Conservation (phyloP, 306 rosid genomes). For the Clitoria ternatea region DNA sequence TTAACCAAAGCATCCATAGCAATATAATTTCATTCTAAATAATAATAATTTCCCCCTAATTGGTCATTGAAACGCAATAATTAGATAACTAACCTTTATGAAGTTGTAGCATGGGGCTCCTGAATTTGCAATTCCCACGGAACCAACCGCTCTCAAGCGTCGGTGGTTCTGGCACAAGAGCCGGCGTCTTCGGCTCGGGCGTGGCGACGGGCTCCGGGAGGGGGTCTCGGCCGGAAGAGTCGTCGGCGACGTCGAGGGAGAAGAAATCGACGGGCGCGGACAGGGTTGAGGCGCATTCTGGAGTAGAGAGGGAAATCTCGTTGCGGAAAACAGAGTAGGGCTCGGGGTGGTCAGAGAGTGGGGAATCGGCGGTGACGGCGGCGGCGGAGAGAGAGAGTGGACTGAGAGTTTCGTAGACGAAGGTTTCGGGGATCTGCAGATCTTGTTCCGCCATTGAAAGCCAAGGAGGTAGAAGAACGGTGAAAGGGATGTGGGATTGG, state of each 20-base stretch:
- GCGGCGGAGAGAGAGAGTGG: constrained; percentile 40
- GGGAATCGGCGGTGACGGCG: constrained; percentile 3
- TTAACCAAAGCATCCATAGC: background rate
- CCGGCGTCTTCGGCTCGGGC: constrained; percentile 44
- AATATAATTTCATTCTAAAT: background rate
- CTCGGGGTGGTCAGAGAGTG: constrained; percentile 33
- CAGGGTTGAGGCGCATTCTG: constrained; percentile 26
- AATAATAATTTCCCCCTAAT: background rate
- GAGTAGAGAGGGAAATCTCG: constrained; percentile 55
- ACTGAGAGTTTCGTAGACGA: constrained; percentile 57
- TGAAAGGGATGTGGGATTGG: background rate
- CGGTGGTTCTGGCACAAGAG: constrained; percentile 47
- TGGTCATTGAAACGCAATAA: background rate
- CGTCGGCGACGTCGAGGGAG: constrained; percentile 62
- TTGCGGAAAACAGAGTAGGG: constrained; percentile 67
- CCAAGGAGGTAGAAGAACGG: background rate
- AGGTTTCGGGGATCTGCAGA: constrained; percentile 8
- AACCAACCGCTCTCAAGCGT: constrained; percentile 85
- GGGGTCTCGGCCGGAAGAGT: constrained; percentile 13
- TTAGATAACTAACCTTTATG: constrained; percentile 69
- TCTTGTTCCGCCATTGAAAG: constrained; percentile 42
- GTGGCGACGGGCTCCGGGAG: constrained; percentile 9
- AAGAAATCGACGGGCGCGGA: constrained; percentile 56
- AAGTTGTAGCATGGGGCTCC: constrained; percentile 91
- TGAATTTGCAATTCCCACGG: constrained; percentile 64